Evolutionary conservation across 495 filamentous ascomycete species (phyloP).

Genomic region (Trichoderma erinaceum): DNA sequence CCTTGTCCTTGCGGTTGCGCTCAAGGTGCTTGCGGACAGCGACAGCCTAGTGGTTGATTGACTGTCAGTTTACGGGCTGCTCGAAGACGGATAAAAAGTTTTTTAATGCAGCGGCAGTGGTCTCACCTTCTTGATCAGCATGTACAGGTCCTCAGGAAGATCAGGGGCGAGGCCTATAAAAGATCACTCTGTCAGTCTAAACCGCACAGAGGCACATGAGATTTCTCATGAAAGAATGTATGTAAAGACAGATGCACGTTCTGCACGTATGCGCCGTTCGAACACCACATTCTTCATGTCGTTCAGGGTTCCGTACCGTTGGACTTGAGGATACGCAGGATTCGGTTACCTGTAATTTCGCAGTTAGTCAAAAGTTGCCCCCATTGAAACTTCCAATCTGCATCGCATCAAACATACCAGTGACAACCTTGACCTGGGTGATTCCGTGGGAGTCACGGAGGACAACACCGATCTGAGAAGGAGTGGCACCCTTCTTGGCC

Average conservation of each 20-base stretch:
- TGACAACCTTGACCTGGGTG: conserved; percentile 93
- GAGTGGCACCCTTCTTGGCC: conserved; percentile 93
- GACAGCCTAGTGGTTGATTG: conserved; percentile 58
- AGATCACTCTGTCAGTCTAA: conserved; percentile 92
- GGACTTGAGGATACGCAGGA: conserved; percentile 95
- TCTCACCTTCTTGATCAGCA: conserved; percentile 98
- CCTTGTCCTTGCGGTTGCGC: conserved; percentile 99
- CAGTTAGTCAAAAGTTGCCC: conserved; percentile 22
- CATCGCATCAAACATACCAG: conserved; percentile 56
- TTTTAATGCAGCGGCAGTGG: neutral
- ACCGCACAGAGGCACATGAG: conserved; percentile 85
- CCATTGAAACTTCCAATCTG: neutral
- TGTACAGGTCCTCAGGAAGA: conserved; percentile 90
- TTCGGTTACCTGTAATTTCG: conserved; percentile 79
- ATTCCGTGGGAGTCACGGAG: conserved; percentile 96
- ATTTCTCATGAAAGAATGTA: neutral
- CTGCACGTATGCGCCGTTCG: conserved; percentile 1
- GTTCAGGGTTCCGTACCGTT: conserved; percentile 35
- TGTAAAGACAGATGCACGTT: neutral
- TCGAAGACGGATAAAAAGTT: neutral
- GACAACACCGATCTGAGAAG: conserved; percentile 97
- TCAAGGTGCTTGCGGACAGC: conserved; percentile 99
- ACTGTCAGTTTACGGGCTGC: conserved; percentile 10
- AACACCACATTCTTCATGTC: conserved; percentile 20
- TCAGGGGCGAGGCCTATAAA: conserved; percentile 89